Base-by-base conservation (phyloP, 2,329 filamentous ascomycete species). In the Aureobasidium namibiae region DNA sequence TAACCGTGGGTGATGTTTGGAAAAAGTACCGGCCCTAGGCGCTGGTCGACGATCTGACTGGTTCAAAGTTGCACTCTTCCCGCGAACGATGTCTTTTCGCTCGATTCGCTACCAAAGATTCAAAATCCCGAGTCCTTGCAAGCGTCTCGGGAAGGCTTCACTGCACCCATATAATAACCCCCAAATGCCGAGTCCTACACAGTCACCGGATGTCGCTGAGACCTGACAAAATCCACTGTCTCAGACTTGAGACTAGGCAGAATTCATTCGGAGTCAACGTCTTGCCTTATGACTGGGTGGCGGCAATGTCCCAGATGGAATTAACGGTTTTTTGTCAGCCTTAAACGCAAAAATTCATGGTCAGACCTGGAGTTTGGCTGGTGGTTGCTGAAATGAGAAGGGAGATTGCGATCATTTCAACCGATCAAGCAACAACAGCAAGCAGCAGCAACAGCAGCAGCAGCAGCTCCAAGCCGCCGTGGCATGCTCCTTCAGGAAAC, bases 291-390 rank as follows among this genome's bases (percentile, higher is more conserved):
- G 57, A 59, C 57, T 52, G 45, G 14, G 57, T 59, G 57, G 57
- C 57, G 57, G 54, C 42, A 24, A 39, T 59, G 57, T 59, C 53
- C 57, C 57, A 59, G 57, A 59, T 59, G 57, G 26, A 31, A 26
- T 46, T 59, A 59, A 59, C 57, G 57, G 57, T 52, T 59, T 59
- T 59, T 50, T 26, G 57, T 59, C 57, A 59, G 57, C 57, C 57
- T 59, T 59, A 59, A 50, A 59, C 57, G 48, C 54, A 57, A 57
- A 48, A 57, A 57, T 38, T 33, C 21, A 57, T 48, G 54, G 54
- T 46, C 33, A 33, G 54, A 57, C 54, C 54, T 57, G 54, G 54
- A 57, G 54, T 57, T 48, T 46, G 54, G 54, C 54, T 57, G 54
- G 54, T 57, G 54, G 54, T 57, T 57, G 54, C 33, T 57, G 54